These are phyloP conservation scores for Coemansia reversa DNA, from an alignment of 192 early-diverging fungal genomes.

Conservation along the genomic window DNA sequence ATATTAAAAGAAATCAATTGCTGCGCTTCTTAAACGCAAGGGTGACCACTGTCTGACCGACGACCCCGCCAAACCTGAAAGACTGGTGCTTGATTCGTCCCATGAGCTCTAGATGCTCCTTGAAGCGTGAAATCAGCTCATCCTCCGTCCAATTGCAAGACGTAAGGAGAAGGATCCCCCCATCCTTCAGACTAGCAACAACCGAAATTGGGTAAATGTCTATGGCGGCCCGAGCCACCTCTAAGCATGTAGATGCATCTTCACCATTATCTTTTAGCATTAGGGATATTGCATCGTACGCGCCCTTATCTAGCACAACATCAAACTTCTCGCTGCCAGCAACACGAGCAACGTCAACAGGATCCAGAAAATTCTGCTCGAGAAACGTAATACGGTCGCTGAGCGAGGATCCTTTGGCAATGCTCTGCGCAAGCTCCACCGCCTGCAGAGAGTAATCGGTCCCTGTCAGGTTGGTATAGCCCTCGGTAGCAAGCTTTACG, in stretches of 20 bases:
- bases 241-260: constrained; percentile 17
- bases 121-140: constrained; percentile 64
- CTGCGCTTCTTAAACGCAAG: constrained; percentile 64
- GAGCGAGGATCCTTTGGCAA: constrained; percentile 55
- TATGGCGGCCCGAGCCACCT: constrained; percentile 53
- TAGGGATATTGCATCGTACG: constrained; percentile 89
- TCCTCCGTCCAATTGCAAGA: constrained; percentile 93
- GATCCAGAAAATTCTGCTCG: constrained; percentile 61
- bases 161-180: constrained; percentile 75
- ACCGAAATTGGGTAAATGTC: constrained; percentile 63
- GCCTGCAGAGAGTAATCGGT: constrained; percentile 84
- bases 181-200: constrained; percentile 58
- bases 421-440: constrained; percentile 66
- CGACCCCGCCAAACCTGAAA: constrained; percentile 85
- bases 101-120: constrained; percentile 61
- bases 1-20: constrained; percentile 4
- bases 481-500: constrained; percentile 67
- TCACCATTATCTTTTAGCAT: constrained; percentile 42
- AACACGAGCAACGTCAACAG: constrained; percentile 45
- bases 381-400: constrained; percentile 55
- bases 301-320: constrained; percentile 88
- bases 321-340: constrained; percentile 42
- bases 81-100: constrained; percentile 78
- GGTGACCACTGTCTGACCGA: constrained; percentile 85
- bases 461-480: constrained; percentile 71